Evolutionary conservation across 2,329 filamentous ascomycete genomes (phyloP).

Genomic region (Aspergillus sp.): DNA sequence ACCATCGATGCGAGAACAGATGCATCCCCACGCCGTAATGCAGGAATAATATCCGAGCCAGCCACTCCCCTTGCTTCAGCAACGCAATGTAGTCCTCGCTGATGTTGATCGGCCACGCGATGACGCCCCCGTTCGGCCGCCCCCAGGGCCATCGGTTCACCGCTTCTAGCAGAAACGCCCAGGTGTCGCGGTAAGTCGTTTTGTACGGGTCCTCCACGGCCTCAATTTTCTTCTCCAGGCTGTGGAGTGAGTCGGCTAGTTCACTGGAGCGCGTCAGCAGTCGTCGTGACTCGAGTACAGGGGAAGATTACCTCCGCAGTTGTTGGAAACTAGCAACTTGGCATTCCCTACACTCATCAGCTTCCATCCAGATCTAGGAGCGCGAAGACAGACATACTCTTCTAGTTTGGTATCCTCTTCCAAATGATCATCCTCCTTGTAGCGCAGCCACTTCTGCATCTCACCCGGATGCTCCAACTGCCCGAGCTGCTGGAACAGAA

Average conservation of each 20-base stretch:
- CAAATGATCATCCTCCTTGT: conserved; percentile 9
- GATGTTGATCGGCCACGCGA: conserved; percentile 32
- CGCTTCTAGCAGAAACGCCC: conserved; percentile 25
- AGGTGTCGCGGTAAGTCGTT: conserved; percentile 22
- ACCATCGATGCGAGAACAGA: conserved; percentile 33
- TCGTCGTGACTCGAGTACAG: neutral
- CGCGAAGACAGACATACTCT: conserved; percentile 4
- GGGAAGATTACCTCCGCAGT: conserved; percentile 13
- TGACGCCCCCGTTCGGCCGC: conserved; percentile 27
- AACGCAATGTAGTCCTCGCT: conserved; percentile 24
- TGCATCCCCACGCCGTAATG: conserved; percentile 32
- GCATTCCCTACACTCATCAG: neutral
- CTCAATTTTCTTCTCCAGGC: conserved; percentile 19
- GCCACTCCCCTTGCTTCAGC: conserved; percentile 29
- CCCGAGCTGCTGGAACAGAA: conserved; percentile 27
- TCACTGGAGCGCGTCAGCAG: conserved; percentile 18
- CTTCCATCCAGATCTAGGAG: neutral
- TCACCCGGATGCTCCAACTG: conserved; percentile 22
- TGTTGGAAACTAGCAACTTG: neutral
- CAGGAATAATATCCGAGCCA: conserved; percentile 29
- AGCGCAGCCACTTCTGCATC: conserved; percentile 26
- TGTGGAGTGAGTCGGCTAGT: conserved; percentile 22
- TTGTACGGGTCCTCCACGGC: conserved; percentile 11
- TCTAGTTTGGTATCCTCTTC: conserved; percentile 10
- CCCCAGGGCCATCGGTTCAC: conserved; percentile 29